These are phyloP conservation scores for Melanogaster broomeanus DNA, from an alignment of 768 basidiomycete genomes.

Conservation along the genomic window DNA sequence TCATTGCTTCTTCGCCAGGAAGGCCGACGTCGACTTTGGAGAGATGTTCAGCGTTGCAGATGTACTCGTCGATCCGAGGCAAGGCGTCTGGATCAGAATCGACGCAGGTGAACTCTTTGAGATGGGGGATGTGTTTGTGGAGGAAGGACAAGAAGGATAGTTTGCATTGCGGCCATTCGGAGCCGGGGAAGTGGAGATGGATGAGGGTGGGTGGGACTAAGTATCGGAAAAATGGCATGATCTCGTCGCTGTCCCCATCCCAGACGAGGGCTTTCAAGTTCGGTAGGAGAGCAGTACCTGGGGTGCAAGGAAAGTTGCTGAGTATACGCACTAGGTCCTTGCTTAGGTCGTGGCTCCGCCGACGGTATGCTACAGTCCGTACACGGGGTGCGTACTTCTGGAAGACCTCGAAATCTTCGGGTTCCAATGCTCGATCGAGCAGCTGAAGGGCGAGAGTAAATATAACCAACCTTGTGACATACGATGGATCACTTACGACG, in stretches of 20 bases:
- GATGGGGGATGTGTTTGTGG: background rate
- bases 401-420: constrained; percentile 1
- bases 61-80: background rate
- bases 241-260: background rate
- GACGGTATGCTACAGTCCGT: background rate
- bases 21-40: background rate
- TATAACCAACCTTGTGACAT: background rate
- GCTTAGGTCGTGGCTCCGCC: background rate
- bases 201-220: background rate
- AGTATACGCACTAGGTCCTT: background rate
- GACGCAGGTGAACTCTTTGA: background rate
- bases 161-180: constrained; percentile 1
- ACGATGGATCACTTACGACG: background rate
- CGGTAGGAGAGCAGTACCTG: background rate
- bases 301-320: constrained; percentile 1
- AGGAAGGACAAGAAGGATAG: constrained; percentile 5
- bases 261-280: constrained; percentile 2
- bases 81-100: background rate
- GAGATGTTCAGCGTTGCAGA: background rate
- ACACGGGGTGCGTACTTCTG: constrained; percentile 5
- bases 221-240: constrained; percentile 1
- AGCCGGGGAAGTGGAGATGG: background rate
- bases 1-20: background rate
- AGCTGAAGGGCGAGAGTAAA: background rate
- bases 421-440: background rate